Base-by-base conservation (phyloP, 352 stramenopile species). In the Globisporangium orthogonon region DNA sequence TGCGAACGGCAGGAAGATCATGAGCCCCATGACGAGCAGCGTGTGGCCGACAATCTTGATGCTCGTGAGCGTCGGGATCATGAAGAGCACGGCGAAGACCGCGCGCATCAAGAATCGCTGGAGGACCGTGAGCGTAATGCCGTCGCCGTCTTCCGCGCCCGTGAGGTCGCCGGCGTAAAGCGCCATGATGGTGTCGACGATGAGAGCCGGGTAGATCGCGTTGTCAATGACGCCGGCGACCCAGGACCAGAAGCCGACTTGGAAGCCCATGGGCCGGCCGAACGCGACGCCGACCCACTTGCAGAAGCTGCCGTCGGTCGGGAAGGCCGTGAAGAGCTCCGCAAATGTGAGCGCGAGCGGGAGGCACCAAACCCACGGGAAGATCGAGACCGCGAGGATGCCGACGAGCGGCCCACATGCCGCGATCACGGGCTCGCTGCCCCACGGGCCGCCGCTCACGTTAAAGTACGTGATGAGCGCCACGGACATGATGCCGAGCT, bases 191-290 rank as follows among this genome's bases (percentile, higher is more conserved):
- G 81, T 88, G 65, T 93, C 83, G 43, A 91, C 83, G 45, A 90
- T 87, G 2, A 95, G 64, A 54, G 81, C 87, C 7, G 85, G 85
- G 54, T 93, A 94, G 68, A 92, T 90, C 49, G 83, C 79, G 43
- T 89, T 92, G 67, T 93, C 84, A 56, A 93, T 92, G 53, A 93
- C 78, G 28, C 76, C 80, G 5, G 74, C 71, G 30, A 86, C 77
- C 85, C 85, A 95, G 50, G 73, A 90, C 86, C 83, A 94, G 52
- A 74, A 94, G 43, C 82, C 83, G 31, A 91, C 76, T 44, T 92
- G 77, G 66, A 96, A 96, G 54, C 83, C 86, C 86, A 88, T 89
- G 58, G 84, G 83, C 23, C 76, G 71, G 7, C 82, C 84, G 65
- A 94, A 94, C 15, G 80, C 82, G 30, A 82, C 70, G 35, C 83